Percentiles rank a stretch among this genome's conserved stretches.
Conservation (phyloP, 106 monocot species). For the Gastrodia elata region DNA sequence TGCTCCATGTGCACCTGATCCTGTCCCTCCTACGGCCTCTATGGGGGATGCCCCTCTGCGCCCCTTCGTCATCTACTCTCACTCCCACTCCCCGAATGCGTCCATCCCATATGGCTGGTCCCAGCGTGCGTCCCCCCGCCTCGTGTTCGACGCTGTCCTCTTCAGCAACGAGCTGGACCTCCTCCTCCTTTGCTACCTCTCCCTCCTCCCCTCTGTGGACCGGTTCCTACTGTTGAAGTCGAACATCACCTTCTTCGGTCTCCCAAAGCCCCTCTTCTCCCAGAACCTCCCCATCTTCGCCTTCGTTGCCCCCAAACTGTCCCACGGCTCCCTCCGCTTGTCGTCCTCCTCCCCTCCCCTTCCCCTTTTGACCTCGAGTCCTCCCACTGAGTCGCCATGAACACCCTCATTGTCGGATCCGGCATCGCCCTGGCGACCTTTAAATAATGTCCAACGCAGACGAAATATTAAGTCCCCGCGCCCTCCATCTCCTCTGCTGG, state of each 20-base stretch:
- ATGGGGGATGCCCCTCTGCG: slow-evolving; percentile 88
- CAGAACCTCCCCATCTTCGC: slow-evolving; percentile 20
- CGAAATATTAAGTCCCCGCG: slow-evolving; percentile 76
- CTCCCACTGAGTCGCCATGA: slow-evolving; percentile 31
- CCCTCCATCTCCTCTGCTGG: slow-evolving; percentile 61
- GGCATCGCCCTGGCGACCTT: slow-evolving; percentile 47
- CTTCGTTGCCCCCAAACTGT: slow-evolving; percentile 47
- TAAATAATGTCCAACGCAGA: slow-evolving; percentile 83
- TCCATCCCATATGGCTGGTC: slow-evolving; percentile 64
- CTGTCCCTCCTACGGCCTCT: slow-evolving; percentile 77
- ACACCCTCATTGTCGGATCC: slow-evolving; percentile 45
- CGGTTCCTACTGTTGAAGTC: slow-evolving; percentile 76
- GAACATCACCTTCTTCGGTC: slow-evolving; percentile 75
- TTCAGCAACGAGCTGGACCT: slow-evolving; percentile 93
- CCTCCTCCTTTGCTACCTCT: slow-evolving; percentile 65
- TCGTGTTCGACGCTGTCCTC: slow-evolving; percentile 76
- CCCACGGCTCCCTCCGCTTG: slow-evolving; percentile 24
- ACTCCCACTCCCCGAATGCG: slow-evolving; percentile 56
- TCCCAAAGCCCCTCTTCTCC: slow-evolving; percentile 58
- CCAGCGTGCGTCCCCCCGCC: slow-evolving; percentile 45
- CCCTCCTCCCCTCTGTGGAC: slow-evolving; percentile 61
- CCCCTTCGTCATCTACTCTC: slow-evolving; percentile 65
- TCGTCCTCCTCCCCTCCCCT: background rate
- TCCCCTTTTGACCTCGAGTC: slow-evolving; percentile 54
- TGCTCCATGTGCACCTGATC: no score